Evolutionary conservation across 768 basidiomycete species (phyloP).

Genomic region (Amylocystis lapponica): DNA sequence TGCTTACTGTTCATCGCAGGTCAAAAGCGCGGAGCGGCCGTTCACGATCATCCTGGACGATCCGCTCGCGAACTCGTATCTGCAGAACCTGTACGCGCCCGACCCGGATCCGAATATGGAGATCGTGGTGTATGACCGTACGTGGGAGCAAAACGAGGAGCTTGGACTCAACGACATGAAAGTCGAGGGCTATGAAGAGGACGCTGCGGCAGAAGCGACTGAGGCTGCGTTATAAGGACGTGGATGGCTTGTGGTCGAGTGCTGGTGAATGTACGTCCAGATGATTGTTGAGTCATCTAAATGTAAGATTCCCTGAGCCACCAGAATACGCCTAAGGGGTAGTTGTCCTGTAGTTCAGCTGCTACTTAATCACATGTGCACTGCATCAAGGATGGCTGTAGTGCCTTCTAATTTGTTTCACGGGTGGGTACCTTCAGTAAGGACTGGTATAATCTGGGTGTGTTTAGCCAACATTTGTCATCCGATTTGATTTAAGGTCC

Average conservation of each 20-base stretch:
- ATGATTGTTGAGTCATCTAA: too few species aligned
- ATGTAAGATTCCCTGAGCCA: too few species aligned
- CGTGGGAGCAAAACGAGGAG: conserved; percentile 90
- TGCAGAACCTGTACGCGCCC: conserved; percentile 96
- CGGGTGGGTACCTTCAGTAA: too few species aligned
- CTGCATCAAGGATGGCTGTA: too few species aligned
- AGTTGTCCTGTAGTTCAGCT: too few species aligned
- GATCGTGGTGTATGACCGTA: conserved; percentile 76
- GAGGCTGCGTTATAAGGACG: background rate
- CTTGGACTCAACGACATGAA: conserved; percentile 89
- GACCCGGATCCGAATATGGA: conserved; percentile 94
- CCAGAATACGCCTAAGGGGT: too few species aligned
- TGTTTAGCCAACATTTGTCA: too few species aligned
- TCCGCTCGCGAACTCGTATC: conserved; percentile 90
- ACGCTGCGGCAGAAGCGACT: conserved; percentile 7
- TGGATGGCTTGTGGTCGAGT: background rate
- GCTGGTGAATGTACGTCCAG: too few species aligned
- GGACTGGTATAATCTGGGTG: too few species aligned
- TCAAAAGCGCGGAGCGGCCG: conserved; percentile 69
- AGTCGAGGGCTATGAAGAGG: conserved; percentile 64
- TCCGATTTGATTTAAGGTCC: too few species aligned
- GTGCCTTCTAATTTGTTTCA: too few species aligned
- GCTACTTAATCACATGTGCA: too few species aligned
- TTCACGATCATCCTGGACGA: conserved; percentile 96
- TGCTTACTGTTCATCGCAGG: conserved; percentile 35